Evolutionary conservation across 2,329 filamentous ascomycete genomes (phyloP).

Genomic region (Cytospora mali): DNA sequence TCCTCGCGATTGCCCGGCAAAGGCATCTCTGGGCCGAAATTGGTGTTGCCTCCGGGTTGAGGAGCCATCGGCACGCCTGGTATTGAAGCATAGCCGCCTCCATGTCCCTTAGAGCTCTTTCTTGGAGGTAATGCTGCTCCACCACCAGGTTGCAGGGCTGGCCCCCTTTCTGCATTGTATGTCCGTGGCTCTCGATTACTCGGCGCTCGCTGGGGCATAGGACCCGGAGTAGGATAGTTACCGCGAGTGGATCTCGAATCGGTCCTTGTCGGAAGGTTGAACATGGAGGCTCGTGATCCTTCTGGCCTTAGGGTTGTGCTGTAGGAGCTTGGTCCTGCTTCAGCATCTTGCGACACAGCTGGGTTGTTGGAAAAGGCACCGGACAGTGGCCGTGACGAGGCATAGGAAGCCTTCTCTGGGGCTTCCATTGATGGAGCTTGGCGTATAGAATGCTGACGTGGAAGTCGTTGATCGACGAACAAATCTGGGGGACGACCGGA

Average conservation of each 20-base stretch:
- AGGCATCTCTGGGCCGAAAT: constrained; percentile 44
- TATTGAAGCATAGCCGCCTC: constrained; percentile 54
- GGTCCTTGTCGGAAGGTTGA: constrained; percentile 57
- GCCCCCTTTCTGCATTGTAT: constrained; percentile 62
- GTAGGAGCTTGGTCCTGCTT: constrained; percentile 40
- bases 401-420: constrained; percentile 25
- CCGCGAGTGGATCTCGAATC: constrained; percentile 63
- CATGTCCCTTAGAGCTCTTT: constrained; percentile 73
- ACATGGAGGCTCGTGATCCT: constrained; percentile 58
- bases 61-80: constrained; percentile 48
- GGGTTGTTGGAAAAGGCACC: constrained; percentile 36
- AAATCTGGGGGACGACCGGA: constrained; percentile 24
- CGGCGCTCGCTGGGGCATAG: constrained; percentile 66
- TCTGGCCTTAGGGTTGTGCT: constrained; percentile 54
- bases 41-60: constrained; percentile 31
- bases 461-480: neutral
- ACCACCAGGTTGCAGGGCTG: constrained; percentile 45
- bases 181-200: constrained; percentile 66
- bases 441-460: constrained; percentile 25
- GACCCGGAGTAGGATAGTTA: constrained; percentile 54
- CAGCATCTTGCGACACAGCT: constrained; percentile 36
- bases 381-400: constrained; percentile 38
- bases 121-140: constrained; percentile 70
- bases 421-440: constrained; percentile 15
- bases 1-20: constrained; percentile 73